phyloP scores from a whole-genome alignment of 257 asterid genomes.

The Salvia rosmarinus region DNA sequence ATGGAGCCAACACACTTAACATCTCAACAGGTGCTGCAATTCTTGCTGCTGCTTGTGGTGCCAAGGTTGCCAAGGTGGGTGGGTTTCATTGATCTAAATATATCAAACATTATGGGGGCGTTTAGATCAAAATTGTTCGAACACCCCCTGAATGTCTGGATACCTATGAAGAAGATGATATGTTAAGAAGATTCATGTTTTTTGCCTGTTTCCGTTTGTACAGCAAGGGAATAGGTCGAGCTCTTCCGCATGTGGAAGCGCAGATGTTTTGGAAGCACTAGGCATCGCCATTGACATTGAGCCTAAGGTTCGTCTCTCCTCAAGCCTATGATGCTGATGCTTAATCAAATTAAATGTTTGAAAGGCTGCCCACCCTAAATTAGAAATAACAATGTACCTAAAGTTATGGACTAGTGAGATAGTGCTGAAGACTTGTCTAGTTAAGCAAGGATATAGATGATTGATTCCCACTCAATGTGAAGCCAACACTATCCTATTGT shows the following conservation, averaged over 20 bases:
- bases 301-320: slow-evolving; percentile 58
- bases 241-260: slow-evolving; percentile 94
- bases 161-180: not conserved
- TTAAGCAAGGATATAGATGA: no score
- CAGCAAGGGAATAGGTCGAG: slow-evolving; percentile 96
- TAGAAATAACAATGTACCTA: not conserved
- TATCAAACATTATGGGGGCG: no score
- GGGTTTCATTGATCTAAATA: not conserved
- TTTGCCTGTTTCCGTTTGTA: slow-evolving; percentile 15
- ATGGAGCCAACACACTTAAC: slow-evolving; percentile 85
- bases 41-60: slow-evolving; percentile 94
- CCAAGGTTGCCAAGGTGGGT: slow-evolving; percentile 77
- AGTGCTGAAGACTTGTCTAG: no score
- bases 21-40: slow-evolving; percentile 88
- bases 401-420: no score
- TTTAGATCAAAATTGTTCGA: no score
- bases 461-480: no score
- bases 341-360: not conserved
- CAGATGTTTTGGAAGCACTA: slow-evolving; percentile 78
- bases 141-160: no score
- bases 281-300: slow-evolving; percentile 70
- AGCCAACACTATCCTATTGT: no score
- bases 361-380: not conserved
- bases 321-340: not conserved
- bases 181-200: no score